A percentile compares a stretch with the other conserved stretches of the same genome.
These are phyloP conservation scores for Prosopis cineraria DNA, from an alignment of 306 rosid genomes.

Conservation along the genomic window DNA sequence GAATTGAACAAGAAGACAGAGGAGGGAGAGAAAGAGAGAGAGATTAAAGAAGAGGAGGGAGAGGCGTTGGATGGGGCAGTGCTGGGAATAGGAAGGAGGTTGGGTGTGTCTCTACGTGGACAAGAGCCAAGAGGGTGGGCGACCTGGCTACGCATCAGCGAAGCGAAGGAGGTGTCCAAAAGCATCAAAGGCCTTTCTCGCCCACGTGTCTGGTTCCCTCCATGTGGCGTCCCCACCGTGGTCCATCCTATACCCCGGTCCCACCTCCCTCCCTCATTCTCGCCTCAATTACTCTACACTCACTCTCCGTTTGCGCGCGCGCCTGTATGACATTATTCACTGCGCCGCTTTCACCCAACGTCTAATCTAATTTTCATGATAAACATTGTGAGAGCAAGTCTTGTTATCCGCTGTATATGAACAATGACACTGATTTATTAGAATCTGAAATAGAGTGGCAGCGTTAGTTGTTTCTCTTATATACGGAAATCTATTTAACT, in stretches of 20 bases:
- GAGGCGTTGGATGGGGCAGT: conserved; percentile 63
- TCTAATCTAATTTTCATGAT: no score
- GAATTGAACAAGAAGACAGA: conserved; percentile 62
- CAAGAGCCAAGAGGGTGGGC: conserved; percentile 78
- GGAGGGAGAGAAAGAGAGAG: conserved; percentile 43
- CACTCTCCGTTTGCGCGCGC: no score
- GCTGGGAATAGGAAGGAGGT: background rate
- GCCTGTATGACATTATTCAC: no score
- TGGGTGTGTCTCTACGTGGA: conserved; percentile 58
- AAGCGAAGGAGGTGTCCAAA: conserved; percentile 39
- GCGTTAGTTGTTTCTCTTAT: no score
- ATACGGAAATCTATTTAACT: no score
- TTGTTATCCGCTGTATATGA: no score
- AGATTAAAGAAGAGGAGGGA: conserved; percentile 21
- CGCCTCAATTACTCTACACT: no score
- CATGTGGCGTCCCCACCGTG: conserved; percentile 41
- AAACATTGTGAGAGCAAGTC: no score
- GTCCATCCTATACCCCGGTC: conserved; percentile 21
- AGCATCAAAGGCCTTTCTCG: background rate
- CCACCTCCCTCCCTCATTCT: conserved; percentile 13
- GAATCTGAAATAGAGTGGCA: no score
- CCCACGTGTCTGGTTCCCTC: conserved; percentile 15
- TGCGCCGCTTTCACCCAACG: no score
- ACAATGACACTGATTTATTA: no score
- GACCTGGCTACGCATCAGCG: conserved; percentile 63